Base-by-base conservation (phyloP, 805 yeast genomes). In the Tetrapisispora namnaoensis region DNA sequence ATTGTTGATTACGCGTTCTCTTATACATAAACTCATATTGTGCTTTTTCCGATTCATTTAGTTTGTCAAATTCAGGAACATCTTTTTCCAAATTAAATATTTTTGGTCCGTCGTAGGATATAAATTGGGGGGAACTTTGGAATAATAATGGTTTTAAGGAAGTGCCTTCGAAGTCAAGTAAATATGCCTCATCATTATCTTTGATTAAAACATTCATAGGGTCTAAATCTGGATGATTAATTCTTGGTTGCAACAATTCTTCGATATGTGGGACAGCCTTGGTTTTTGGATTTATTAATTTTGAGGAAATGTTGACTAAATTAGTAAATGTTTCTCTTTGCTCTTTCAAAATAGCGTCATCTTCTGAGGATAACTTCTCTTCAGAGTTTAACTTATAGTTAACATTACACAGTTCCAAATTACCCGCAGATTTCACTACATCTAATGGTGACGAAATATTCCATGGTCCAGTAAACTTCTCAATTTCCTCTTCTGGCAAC, bases 1-100 rank as follows among this genome's bases (percentile, higher is more conserved):
- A 68, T 57, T 84, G 82, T 68, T 91, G 95, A 64, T 90, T 88
- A 73, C 96, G 82, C 5, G 98, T 90, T 67, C 91, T 81, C 58
- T 81, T 81, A 66, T 82, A 82, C 82, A 91, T 86, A 69, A 85
- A 90, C 59, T 83, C 82, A 58, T 85, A 86, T 64, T 90, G 90
- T 53, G 79, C 82, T 68, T 83, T 78, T 55, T 87, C 93, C 41
- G 77, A 69, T 39, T 84, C 95, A 45, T 78, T 78, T 68, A 90
- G 69, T 48, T 75, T 70, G 3, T 78, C 79, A 65, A 72, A 90
- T 45, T 79, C 80, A 41, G 84, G 88, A 52, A 87, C 75, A 50
- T 89, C 96, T 48, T 83, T 80, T 47, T 78, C 77, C 55, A 83
- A 70, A 59, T 83, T 77, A 71, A 81, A 90, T 46, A 93, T 76